A percentile compares a stretch with the other conserved stretches of the same genome.
These are phyloP conservation scores for Psilocybe tampanensis DNA, from an alignment of 768 basidiomycete species.

Conservation along the genomic window DNA sequence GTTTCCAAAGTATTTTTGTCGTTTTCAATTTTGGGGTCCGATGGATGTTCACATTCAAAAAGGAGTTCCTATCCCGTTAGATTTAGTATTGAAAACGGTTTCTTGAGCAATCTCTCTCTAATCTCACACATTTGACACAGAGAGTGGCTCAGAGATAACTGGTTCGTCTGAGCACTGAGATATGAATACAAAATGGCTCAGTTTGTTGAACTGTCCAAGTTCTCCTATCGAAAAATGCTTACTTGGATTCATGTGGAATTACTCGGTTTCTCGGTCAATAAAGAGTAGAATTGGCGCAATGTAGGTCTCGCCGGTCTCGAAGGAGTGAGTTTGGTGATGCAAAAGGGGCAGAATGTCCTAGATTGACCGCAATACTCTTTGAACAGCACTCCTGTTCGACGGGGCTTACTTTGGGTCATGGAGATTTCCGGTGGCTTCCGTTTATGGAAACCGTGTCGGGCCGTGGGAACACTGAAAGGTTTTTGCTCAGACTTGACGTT, in stretches of 20 bases:
- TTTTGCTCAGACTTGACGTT: conserved; percentile 11
- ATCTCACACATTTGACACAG: neutral
- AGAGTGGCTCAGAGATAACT: neutral
- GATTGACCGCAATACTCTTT: neutral
- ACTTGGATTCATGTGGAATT: neutral
- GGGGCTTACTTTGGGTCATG: conserved; percentile 5
- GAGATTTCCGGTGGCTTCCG: neutral
- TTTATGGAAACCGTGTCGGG: neutral
- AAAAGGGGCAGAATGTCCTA: neutral
- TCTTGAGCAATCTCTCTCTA: too few relatives aligned
- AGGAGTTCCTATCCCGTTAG: conserved; percentile 12
- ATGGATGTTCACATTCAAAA: conserved; percentile 22
- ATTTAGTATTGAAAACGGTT: neutral
- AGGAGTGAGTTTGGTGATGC: neutral
- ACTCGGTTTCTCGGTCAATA: too few relatives aligned
- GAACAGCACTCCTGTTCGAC: neutral
- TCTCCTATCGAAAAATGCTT: neutral
- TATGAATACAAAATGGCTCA: neutral
- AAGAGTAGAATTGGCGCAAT: neutral
- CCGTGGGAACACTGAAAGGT: conserved; percentile 19
- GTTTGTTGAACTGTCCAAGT: too few relatives aligned
- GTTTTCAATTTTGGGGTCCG: neutral
- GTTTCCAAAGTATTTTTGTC: neutral
- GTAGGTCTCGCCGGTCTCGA: neutral
- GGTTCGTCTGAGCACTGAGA: neutral